These are phyloP conservation scores for Ascochyta koolunga DNA, from an alignment of 2,329 filamentous ascomycete genomes.

Conservation along the genomic window DNA sequence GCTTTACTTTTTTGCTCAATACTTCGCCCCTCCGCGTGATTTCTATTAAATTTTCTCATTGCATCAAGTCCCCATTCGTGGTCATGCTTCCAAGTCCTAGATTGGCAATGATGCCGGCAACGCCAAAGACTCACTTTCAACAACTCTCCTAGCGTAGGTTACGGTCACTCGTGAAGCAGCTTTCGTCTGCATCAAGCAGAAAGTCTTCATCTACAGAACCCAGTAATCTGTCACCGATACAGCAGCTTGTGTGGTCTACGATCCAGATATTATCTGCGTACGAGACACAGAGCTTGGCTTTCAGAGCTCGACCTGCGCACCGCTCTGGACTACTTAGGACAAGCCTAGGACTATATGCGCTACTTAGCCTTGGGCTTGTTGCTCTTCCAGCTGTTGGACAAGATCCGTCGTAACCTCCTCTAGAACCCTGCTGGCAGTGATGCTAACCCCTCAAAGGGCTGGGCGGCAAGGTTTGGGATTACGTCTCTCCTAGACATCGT, in stretches of 20 bases:
- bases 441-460: not conserved
- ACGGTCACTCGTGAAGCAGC: not conserved
- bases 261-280: not conserved
- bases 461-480: not conserved
- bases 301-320: not conserved
- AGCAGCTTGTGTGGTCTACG: not conserved
- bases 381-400: not conserved
- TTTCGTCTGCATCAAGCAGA: not conserved
- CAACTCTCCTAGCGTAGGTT: not conserved
- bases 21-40: not conserved
- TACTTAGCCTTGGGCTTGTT: conserved; percentile 1
- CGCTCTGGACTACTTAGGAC: conserved; percentile 6
- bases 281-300: not conserved
- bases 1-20: conserved; percentile 5
- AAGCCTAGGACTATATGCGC: not conserved
- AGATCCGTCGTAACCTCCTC: not conserved
- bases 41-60: not conserved
- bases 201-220: not conserved
- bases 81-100: not conserved
- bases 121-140: not conserved
- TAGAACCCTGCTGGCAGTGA: not conserved
- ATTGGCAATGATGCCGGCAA: not conserved
- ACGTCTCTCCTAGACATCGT: not conserved
- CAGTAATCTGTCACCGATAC: not conserved
- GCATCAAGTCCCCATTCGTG: not conserved